Evolutionary conservation across 257 asterid genomes (phyloP), one percentile per base, ranked within the genome.

Genomic region (Salvia hispanica): DNA sequence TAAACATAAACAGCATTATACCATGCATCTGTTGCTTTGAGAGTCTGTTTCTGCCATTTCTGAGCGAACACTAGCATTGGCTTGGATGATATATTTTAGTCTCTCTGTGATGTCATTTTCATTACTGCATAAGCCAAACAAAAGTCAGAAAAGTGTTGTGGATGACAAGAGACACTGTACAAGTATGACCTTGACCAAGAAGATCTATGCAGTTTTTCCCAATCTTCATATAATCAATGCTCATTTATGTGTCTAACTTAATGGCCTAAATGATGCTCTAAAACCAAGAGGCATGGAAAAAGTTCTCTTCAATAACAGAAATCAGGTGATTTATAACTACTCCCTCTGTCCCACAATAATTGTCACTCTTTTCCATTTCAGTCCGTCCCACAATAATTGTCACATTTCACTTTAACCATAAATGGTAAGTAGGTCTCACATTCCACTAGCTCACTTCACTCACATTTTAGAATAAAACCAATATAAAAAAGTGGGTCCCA

Each of bases 41-140:
- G 58, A 50, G 62, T 44, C 80, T 25, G 84, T 14, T 39, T 86
- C 96, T 48, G 62, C 46, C 43, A 90, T 43, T 50, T 88, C 95
- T 60, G 89, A 79, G 64, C 71, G 80, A 73, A 93, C 87, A 68
- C 74, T 68, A 47, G 96, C 88, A 85, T 93, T 93, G 70, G 85
- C 79, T 60, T 79, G 92, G 74, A 90, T 86, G 64, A 93, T 90
- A 50, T 75, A 80, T 53, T 85, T 86, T 50, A 93, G 85, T 78
- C 96, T 81, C 83, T 85, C 92, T 5, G 96, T 78, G 50, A 67
- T 77, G 83, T 93, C 99, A 76, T 93, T 90, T 87, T 93, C 99
- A 76, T 90, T 93, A 79, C 99, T 93, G 89, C 86, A 84, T 65
- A 68, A 81, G 47, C 59, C 34, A 74, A 36, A 47, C 21, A 9